Evolutionary conservation across 148 eudicot genomes (phyloP), one percentile per base, ranked within the genome.

Genomic region (Simmondsia chinensis): DNA sequence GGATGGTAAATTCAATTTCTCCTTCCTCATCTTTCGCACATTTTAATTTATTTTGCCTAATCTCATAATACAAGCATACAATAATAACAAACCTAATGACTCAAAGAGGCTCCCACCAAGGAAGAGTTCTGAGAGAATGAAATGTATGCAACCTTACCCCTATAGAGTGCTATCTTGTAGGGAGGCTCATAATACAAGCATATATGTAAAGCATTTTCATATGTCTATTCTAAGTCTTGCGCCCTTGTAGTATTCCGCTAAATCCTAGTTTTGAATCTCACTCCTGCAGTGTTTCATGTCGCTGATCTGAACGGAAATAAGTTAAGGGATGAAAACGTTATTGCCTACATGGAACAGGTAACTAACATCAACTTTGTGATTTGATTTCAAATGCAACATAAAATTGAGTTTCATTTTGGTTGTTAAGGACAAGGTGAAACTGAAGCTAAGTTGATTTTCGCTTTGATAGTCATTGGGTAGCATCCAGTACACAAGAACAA

Each of bases 331-430:
- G 72, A 81, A 44, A 76, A 73, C 53, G 76, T 85, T 51, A 76
- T 89, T 46, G 70, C 57, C 50, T 69, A 70, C 88, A 81, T 89
- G 60, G 80, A 89, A 61, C 71, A 89, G 87, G 97, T 84, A 75
- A 56, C 31, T 56, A 37, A 9, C 15, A 15, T n/a, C n/a, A n/a
- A n/a, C n/a, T n/a, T n/a, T n/a, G n/a, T n/a, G n/a, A n/a, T n/a
- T n/a, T n/a, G n/a, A n/a, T n/a, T n/a, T n/a, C n/a, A n/a, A n/a
- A n/a, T n/a, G n/a, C n/a, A n/a, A n/a, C n/a, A n/a, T n/a, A n/a
- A n/a, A n/a, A n/a, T n/a, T n/a, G n/a, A n/a, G n/a, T n/a, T n/a
- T 31, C 14, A 15, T 4, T 24, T 35, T 45, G 45, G 24, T 8
- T 19, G 31, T 40, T 7, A 25, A 5, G 1, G 3, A 5, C 22